phyloP scores from a whole-genome alignment of 129 eudicot species.

The Apium graveolens region DNA sequence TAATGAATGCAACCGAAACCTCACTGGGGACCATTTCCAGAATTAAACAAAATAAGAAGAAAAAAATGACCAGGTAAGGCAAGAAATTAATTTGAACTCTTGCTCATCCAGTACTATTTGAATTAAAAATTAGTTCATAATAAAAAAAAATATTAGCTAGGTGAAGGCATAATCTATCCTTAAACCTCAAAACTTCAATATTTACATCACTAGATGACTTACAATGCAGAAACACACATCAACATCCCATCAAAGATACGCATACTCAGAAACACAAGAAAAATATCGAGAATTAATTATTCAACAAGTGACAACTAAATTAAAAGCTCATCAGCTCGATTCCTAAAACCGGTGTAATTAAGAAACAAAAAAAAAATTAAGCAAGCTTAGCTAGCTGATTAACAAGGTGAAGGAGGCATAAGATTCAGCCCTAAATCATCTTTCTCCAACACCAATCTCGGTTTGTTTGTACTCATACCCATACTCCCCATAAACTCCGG shows the following conservation, averaged over 20 bases:
- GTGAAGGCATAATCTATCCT: neutral
- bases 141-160: neutral
- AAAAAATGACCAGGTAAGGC: neutral
- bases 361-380: neutral
- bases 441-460: constrained; percentile 68
- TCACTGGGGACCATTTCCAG: constrained; percentile 4
- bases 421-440: constrained; percentile 93
- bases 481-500: constrained; percentile 28
- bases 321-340: constrained; percentile 11
- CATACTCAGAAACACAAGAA: neutral
- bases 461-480: constrained; percentile 43
- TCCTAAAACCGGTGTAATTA: constrained; percentile 15
- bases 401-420: constrained; percentile 87
- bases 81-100: constrained; percentile 1
- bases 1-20: constrained; percentile 37
- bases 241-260: constrained; percentile 7
- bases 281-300: constrained; percentile 1
- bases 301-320: neutral
- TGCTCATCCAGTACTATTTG: neutral
- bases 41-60: neutral
- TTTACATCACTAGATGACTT: constrained; percentile 35
- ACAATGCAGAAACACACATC: constrained; percentile 10
- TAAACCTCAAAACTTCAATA: constrained; percentile 16
- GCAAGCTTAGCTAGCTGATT: neutral
- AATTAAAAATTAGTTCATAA: neutral